phyloP scores from a whole-genome alignment of 371 early-diverging fungal genomes.

The Lichtheimia ramosa region DNA sequence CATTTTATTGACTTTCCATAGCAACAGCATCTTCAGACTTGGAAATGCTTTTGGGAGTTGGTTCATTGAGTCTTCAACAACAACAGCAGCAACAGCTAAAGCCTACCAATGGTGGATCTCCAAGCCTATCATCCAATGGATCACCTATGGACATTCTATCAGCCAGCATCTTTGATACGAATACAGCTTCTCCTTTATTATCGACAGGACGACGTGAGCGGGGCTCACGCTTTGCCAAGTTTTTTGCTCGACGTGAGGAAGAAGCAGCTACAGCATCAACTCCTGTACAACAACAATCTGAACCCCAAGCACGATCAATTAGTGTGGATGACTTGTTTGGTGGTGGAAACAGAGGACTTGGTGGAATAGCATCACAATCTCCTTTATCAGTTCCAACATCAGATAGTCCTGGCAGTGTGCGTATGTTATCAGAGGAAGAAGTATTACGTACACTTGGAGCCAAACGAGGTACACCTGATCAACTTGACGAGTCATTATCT shows the following conservation, averaged over 20 bases:
- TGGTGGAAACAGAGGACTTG: conserved; percentile 16
- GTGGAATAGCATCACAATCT: not conserved
- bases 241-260: conserved; percentile 56
- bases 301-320: conserved; percentile 36
- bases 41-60: conserved; percentile 12
- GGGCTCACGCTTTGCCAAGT: conserved; percentile 66
- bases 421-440: conserved; percentile 64
- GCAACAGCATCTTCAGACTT: not conserved
- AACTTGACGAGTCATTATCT: not conserved
- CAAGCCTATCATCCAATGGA: no score
- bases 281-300: conserved; percentile 16
- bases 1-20: no score
- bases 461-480: conserved; percentile 19
- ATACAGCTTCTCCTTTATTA: conserved; percentile 7
- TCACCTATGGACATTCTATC: conserved; percentile 6
- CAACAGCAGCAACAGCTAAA: conserved; percentile 1
- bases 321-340: conserved; percentile 56
- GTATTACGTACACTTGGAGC: conserved; percentile 55
- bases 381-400: not conserved
- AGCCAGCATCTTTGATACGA: conserved; percentile 7
- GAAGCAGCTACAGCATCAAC: conserved; percentile 11
- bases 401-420: conserved; percentile 12
- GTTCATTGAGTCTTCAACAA: conserved; percentile 12
- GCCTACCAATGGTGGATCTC: no score
- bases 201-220: conserved; percentile 36